Percentiles rank a stretch among this genome's conserved stretches.
Conservation (phyloP, 2,329 filamentous ascomycete genomes). For the Phaeosphaeriaceae sp. region DNA sequence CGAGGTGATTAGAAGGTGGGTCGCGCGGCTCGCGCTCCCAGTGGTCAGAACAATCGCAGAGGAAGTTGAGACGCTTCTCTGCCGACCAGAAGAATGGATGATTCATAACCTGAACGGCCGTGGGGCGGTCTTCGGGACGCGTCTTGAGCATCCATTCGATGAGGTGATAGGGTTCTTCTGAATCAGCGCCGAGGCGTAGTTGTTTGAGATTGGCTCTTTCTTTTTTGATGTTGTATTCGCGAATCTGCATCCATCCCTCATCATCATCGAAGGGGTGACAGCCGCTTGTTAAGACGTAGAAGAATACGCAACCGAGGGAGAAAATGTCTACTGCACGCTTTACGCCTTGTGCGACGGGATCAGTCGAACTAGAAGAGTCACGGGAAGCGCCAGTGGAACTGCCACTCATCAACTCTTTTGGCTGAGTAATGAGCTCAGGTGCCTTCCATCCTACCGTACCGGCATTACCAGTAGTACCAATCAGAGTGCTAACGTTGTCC, state of each 20-base stretch:
- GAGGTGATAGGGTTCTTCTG: constrained; percentile 85
- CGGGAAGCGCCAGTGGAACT: constrained; percentile 53
- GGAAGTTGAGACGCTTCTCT: constrained; percentile 86
- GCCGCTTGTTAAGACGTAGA: constrained; percentile 94
- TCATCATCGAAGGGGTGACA: constrained; percentile 93
- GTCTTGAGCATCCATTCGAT: constrained; percentile 79
- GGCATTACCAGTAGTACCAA: constrained; percentile 91
- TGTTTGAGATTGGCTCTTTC: constrained; percentile 75
- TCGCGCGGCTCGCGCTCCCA: constrained; percentile 92
- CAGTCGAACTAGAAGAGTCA: constrained; percentile 49
- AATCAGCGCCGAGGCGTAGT: constrained; percentile 81
- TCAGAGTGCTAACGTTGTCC: constrained; percentile 90
- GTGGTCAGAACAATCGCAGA: constrained; percentile 96
- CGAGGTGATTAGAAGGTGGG: constrained; percentile 73
- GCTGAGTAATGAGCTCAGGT: constrained; percentile 80
- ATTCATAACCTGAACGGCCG: constrained; percentile 78
- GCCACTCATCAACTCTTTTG: constrained; percentile 50
- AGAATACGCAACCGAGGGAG: constrained; percentile 96
- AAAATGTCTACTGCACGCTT: constrained; percentile 98
- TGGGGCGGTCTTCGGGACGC: constrained; percentile 71
- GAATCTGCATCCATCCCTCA: constrained; percentile 80
- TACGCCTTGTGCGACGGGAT: constrained; percentile 70
- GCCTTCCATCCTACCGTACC: constrained; percentile 97
- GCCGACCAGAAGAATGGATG: constrained; percentile 97
- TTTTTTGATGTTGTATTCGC: constrained; percentile 96